These are phyloP conservation scores for Paxillus ammoniavirescens DNA, from an alignment of 768 basidiomycete genomes.

Conservation along the genomic window DNA sequence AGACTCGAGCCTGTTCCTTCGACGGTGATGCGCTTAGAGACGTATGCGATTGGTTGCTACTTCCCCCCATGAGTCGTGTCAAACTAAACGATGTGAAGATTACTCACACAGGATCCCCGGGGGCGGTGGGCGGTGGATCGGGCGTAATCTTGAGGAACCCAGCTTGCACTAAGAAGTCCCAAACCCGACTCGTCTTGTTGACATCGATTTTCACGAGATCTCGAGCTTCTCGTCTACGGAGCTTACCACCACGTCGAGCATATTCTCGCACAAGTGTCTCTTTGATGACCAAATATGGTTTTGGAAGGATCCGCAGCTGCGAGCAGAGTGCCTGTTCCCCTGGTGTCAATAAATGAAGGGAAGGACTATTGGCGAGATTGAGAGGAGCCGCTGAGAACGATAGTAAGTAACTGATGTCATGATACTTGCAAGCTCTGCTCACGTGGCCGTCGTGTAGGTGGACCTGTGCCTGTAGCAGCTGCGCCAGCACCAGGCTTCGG, in stretches of 20 bases:
- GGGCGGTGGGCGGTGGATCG: conserved; percentile 39
- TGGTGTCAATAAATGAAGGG: conserved; percentile 84
- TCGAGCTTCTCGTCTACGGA: conserved; percentile 84
- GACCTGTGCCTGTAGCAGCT: conserved; percentile 33
- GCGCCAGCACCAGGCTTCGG: conserved; percentile 45
- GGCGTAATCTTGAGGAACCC: conserved; percentile 75
- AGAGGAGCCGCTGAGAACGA: conserved; percentile 54
- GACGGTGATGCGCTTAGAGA: conserved; percentile 24
- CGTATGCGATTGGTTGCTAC: conserved; percentile 11
- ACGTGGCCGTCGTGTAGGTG: conserved; percentile 44
- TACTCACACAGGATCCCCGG: conserved; percentile 38
- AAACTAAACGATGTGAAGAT: background rate
- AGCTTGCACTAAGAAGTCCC: conserved; percentile 89
- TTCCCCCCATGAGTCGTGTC: background rate
- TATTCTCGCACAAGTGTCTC: conserved; percentile 94
- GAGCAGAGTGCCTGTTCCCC: conserved; percentile 90
- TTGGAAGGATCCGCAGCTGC: conserved; percentile 85
- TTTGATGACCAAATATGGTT: conserved; percentile 94
- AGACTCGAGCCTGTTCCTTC: conserved; percentile 21
- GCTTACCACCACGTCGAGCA: conserved; percentile 81
- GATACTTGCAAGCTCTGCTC: conserved; percentile 14
- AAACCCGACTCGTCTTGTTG: conserved; percentile 88
- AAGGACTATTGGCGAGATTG: conserved; percentile 88
- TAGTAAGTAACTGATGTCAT: background rate
- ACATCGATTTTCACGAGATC: conserved; percentile 92